A percentile compares a stretch with the other conserved stretches of the same genome.
Conservation (phyloP, 768 basidiomycete species). For the Brasilioporus rufonigricans region DNA sequence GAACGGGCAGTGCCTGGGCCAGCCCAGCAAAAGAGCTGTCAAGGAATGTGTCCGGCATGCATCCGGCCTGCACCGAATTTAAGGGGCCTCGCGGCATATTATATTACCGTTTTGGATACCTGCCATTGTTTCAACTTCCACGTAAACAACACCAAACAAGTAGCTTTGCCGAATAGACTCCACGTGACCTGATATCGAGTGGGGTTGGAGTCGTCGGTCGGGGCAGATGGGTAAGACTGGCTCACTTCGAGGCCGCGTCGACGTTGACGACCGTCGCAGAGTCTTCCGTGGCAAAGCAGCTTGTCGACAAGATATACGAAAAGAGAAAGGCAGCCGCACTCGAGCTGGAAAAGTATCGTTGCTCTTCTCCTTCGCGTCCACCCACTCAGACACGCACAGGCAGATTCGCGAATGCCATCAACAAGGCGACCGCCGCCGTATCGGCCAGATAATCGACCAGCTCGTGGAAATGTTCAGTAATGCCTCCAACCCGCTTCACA, state of each 20-base stretch:
- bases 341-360: slow-evolving; percentile 84
- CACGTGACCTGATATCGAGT: slow-evolving; percentile 10
- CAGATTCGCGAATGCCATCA: slow-evolving; percentile 85
- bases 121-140: background rate
- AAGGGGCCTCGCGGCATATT: too few species aligned
- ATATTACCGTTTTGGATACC: too few species aligned
- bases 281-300: slow-evolving; percentile 70
- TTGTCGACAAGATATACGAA: slow-evolving; percentile 94
- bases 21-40: background rate
- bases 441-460: slow-evolving; percentile 88
- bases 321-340: slow-evolving; percentile 94
- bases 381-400: slow-evolving; percentile 37
- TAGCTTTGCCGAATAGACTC: background rate
- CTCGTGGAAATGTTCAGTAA: slow-evolving; percentile 93
- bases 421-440: slow-evolving; percentile 77
- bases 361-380: background rate
- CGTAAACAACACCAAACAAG: background rate
- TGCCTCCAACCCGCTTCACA: slow-evolving; percentile 76
- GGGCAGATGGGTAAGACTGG: slow-evolving; percentile 20
- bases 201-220: background rate
- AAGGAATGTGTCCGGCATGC: too few species aligned
- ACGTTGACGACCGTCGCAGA: slow-evolving; percentile 43
- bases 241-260: background rate
- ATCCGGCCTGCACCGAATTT: too few species aligned
- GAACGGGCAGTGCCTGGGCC: too few species aligned